A percentile compares a stretch with the other conserved stretches of the same genome.
Evolutionary conservation across 2,329 filamentous ascomycete genomes (phyloP).

Genomic region (Stromatinia cepivora): DNA sequence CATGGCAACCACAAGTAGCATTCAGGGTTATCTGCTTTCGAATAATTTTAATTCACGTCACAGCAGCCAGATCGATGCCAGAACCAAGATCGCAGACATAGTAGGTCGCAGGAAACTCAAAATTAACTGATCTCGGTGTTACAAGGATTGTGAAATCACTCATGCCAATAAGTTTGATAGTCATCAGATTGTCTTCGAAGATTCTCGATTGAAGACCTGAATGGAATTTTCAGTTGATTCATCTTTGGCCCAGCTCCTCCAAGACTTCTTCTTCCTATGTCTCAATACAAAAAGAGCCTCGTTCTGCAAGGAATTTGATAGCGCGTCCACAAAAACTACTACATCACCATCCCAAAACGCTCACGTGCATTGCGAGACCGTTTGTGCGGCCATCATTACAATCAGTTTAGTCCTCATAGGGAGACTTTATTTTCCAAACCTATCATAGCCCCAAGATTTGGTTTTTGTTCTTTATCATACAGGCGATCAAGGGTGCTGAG

Average conservation of each 20-base stretch:
- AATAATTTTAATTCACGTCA: not conserved
- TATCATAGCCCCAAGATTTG: not conserved
- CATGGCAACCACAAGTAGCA: not conserved
- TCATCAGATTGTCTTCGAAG: not conserved
- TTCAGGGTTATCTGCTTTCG: not conserved
- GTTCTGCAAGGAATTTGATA: not conserved
- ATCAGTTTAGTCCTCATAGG: not conserved
- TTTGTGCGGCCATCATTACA: not conserved
- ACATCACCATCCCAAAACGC: slow-evolving; percentile 7
- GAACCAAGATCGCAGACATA: not conserved
- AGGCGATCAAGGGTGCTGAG: not conserved
- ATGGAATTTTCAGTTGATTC: not conserved
- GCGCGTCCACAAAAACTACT: not conserved
- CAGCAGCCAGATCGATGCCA: not conserved
- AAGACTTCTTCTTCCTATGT: not conserved
- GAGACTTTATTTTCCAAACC: not conserved
- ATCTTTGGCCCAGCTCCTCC: not conserved
- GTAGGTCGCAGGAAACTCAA: not conserved
- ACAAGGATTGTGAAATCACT: not conserved
- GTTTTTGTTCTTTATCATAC: not conserved
- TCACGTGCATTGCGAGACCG: not conserved
- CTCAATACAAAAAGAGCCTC: slow-evolving; percentile 6
- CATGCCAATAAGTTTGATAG: not conserved
- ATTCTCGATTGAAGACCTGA: not conserved
- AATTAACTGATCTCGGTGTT: too few relatives aligned